Percentiles rank a stretch among this genome's conserved stretches.
phyloP scores from a whole-genome alignment of 306 rosid species.

The Alnus rubra region DNA sequence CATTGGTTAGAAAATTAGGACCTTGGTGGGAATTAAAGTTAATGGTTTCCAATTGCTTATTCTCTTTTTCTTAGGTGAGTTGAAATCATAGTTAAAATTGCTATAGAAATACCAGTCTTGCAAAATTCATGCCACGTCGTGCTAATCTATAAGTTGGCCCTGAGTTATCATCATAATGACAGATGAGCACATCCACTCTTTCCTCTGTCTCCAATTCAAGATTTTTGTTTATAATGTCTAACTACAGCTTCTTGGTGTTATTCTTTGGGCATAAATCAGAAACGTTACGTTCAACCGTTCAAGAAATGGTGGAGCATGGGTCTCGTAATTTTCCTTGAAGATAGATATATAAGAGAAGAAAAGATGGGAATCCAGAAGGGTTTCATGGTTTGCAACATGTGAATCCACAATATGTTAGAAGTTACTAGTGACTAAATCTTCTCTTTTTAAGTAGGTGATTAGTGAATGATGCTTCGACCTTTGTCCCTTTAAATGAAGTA shows the following conservation, averaged over 20 bases:
- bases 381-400: not conserved
- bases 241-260: slow-evolving; percentile 7
- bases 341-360: not conserved
- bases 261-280: slow-evolving; percentile 1
- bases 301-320: not conserved
- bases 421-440: not conserved
- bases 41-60: not conserved
- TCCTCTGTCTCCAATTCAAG: not conserved
- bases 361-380: no score
- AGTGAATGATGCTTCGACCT: not conserved
- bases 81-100: not conserved
- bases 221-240: not conserved
- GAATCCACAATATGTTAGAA: slow-evolving; percentile 4
- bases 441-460: not conserved
- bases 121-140: not conserved
- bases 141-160: not conserved
- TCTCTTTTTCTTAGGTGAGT: not conserved
- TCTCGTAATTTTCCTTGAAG: not conserved
- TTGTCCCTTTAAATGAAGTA: not conserved
- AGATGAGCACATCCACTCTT: not conserved
- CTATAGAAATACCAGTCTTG: not conserved
- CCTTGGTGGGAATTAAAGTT: not conserved
- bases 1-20: not conserved
- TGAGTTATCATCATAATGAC: not conserved
- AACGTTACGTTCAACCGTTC: not conserved